Percentiles rank a stretch among this genome's conserved stretches.
These are phyloP conservation scores for Chrysanthemum seticuspe DNA, from an alignment of 129 eudicot species.

Conservation along the genomic window DNA sequence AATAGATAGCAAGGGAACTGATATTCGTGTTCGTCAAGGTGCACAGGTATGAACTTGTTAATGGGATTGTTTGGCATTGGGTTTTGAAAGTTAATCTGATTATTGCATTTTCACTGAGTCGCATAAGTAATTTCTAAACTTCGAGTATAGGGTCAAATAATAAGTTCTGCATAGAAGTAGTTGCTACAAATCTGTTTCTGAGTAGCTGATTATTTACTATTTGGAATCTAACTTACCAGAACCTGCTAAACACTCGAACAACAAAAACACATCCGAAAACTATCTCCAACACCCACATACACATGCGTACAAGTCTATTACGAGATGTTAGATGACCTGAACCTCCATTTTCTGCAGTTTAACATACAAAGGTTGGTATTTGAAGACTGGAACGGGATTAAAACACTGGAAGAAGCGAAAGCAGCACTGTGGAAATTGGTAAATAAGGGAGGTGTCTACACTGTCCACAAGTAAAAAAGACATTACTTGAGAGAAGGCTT, in stretches of 20 bases:
- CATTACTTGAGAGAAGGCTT: too few relatives aligned
- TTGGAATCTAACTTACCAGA: neutral
- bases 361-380: too few relatives aligned
- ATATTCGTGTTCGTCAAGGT: slow-evolving; percentile 95
- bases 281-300: neutral
- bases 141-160: too few relatives aligned
- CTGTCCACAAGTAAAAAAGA: slow-evolving; percentile 27
- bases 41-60: slow-evolving; percentile 62
- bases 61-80: neutral
- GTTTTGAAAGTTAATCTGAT: neutral
- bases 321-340: neutral
- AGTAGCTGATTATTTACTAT: neutral
- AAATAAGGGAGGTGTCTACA: slow-evolving; percentile 52
- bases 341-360: neutral
- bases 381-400: too few relatives aligned
- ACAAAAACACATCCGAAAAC: neutral
- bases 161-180: too few relatives aligned
- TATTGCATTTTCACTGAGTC: neutral
- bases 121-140: too few relatives aligned
- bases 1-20: slow-evolving; percentile 93
- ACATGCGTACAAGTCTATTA: neutral
- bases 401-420: slow-evolving; percentile 82
- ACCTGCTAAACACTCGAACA: neutral
- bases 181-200: neutral
- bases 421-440: slow-evolving; percentile 29